Percentiles rank a stretch among this genome's conserved stretches.
phyloP scores from a whole-genome alignment of 192 early-diverging fungal species.

The Thamnidium elegans region DNA sequence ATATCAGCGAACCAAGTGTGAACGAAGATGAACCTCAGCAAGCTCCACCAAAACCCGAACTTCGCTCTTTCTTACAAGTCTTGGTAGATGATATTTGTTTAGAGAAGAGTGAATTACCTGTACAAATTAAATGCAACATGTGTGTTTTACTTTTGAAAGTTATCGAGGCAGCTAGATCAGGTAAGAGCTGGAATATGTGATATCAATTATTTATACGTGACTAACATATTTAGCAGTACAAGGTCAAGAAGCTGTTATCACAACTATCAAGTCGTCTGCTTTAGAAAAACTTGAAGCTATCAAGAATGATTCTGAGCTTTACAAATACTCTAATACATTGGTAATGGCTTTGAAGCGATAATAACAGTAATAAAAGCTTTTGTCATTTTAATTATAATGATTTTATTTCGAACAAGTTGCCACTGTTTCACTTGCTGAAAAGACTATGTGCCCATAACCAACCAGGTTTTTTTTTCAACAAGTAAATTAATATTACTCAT shows the following conservation, averaged over 20 bases:
- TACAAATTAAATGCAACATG: slow-evolving; percentile 49
- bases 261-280: not conserved
- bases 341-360: slow-evolving; percentile 5
- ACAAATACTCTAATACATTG: slow-evolving; percentile 5
- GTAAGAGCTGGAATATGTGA: slow-evolving; percentile 4
- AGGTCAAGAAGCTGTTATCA: not conserved
- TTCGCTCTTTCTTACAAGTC: slow-evolving; percentile 36
- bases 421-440: too few species aligned
- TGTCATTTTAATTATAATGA: too few species aligned
- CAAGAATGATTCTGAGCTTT: not conserved
- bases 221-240: not conserved
- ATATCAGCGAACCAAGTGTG: not conserved
- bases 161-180: slow-evolving; percentile 23
- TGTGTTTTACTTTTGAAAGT: slow-evolving; percentile 47
- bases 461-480: too few species aligned
- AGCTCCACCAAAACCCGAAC: slow-evolving; percentile 10
- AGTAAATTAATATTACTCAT: too few species aligned
- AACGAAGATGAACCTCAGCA: slow-evolving; percentile 31
- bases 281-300: slow-evolving; percentile 1
- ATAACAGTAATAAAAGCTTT: not conserved
- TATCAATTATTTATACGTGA: not conserved
- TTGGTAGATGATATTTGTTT: slow-evolving; percentile 40
- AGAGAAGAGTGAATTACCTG: slow-evolving; percentile 39
- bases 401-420: too few species aligned
- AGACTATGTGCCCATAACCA: too few species aligned